Percentiles rank a stretch among this genome's conserved stretches.
Evolutionary conservation across 345 rosid species (phyloP).

Genomic region (Syzygium grande): DNA sequence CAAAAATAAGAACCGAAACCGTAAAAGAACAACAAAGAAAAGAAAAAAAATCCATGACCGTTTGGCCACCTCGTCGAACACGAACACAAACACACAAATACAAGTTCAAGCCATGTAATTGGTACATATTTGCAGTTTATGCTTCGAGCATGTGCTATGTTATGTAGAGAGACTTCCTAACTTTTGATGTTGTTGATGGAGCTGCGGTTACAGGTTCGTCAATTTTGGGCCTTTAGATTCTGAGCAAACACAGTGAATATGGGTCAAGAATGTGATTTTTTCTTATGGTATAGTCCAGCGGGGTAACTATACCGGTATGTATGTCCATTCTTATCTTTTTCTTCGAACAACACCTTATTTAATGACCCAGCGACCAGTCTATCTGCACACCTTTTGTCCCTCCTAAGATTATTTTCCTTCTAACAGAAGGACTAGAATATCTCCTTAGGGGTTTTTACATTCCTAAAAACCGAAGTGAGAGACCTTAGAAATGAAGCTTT

Average conservation of each 20-base stretch:
- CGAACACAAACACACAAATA: neutral
- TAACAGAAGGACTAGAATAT: too few species aligned
- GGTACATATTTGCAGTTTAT: neutral
- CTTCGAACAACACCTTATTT: too few species aligned
- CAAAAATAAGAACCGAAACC: neutral
- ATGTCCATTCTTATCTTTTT: neutral
- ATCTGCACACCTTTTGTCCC: too few species aligned
- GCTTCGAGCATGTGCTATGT: neutral
- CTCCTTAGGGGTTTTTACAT: too few species aligned
- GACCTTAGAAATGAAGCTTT: too few species aligned
- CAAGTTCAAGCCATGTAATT: neutral
- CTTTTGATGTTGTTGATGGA: neutral
- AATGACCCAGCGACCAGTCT: too few species aligned
- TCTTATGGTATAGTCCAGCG: neutral
- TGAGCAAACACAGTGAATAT: rapidly evolving
- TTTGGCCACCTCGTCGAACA: neutral
- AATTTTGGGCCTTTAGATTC: neutral
- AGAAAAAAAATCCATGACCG: neutral
- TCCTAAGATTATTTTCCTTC: too few species aligned
- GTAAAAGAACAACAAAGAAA: neutral
- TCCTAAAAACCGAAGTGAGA: too few species aligned
- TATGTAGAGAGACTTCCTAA: neutral
- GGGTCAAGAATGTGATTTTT: neutral
- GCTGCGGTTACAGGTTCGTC: rapidly evolving
- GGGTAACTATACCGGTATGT: neutral